Evolutionary conservation across 2,329 filamentous ascomycete species (phyloP).

Genomic region (Apiospora hydei): DNA sequence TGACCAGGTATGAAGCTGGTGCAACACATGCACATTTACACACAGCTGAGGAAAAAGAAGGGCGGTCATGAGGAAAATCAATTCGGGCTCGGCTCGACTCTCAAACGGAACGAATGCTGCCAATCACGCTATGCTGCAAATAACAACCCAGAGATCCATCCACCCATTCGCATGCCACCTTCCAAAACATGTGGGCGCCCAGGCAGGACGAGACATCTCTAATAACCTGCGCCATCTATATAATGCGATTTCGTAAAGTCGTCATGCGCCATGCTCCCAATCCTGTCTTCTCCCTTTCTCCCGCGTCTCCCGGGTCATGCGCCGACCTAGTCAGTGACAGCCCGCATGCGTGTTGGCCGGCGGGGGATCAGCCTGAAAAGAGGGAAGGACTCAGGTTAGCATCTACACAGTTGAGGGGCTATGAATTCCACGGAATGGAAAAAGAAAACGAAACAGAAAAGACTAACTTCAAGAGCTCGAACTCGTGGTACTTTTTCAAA

Average conservation of each 20-base stretch:
- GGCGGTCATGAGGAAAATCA: not conserved
- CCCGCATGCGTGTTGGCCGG: not conserved
- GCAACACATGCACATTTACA: not conserved
- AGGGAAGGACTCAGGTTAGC: not conserved
- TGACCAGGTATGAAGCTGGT: not conserved
- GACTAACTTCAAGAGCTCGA: conserved; percentile 78
- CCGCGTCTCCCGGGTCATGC: too few species aligned
- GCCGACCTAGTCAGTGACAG: not conserved
- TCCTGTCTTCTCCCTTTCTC: not conserved
- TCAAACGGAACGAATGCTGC: not conserved
- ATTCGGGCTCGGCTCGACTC: not conserved
- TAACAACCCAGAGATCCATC: conserved; percentile 5
- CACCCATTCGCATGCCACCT: not conserved
- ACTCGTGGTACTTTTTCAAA: conserved; percentile 74
- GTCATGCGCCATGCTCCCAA: not conserved
- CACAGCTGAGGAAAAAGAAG: not conserved
- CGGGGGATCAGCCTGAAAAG: conserved; percentile 1
- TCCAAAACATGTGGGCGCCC: not conserved
- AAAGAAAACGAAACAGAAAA: not conserved
- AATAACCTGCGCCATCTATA: conserved; percentile 2
- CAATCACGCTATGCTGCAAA: conserved; percentile 9
- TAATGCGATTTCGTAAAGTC: conserved; percentile 10
- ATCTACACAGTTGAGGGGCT: not conserved
- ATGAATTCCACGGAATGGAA: not conserved
- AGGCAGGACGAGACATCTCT: not conserved